phyloP scores from a whole-genome alignment of 2,329 filamentous ascomycete genomes.

The Pyrenophora graminea region DNA sequence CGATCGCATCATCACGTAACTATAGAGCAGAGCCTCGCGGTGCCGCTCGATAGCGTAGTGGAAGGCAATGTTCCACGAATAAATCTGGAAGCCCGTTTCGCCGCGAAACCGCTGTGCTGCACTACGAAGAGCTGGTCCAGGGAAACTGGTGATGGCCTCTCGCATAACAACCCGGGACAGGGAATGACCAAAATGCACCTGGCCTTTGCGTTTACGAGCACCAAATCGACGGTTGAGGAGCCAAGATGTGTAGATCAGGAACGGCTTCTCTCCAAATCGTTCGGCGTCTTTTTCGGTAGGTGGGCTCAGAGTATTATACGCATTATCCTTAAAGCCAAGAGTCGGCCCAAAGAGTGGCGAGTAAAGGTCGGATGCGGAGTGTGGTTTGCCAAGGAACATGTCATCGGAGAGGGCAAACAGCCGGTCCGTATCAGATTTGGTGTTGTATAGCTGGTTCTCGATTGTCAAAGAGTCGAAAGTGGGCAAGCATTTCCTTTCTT shows the following conservation, averaged over 20 bases:
- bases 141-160: conserved; percentile 51
- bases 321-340: conserved; percentile 51
- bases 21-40: conserved; percentile 51
- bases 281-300: conserved; percentile 41
- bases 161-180: conserved; percentile 47
- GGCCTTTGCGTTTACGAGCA: conserved; percentile 50
- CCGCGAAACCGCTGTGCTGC: conserved; percentile 51
- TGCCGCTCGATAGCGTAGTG: conserved; percentile 53
- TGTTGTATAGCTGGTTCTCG: conserved; percentile 52
- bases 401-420: conserved; percentile 52
- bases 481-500: conserved; percentile 48
- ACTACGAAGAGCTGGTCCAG: conserved; percentile 47
- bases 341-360: conserved; percentile 51
- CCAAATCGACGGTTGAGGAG: conserved; percentile 53
- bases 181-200: conserved; percentile 52
- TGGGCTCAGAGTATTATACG: conserved; percentile 47
- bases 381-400: conserved; percentile 51
- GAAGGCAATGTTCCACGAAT: conserved; percentile 51
- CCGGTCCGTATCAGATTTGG: conserved; percentile 38
- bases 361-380: conserved; percentile 51
- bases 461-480: conserved; percentile 53
- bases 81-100: conserved; percentile 51
- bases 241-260: conserved; percentile 52
- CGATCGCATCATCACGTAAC: conserved; percentile 48
- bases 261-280: conserved; percentile 52